Evolutionary conservation across 164 flowering plant genomes (phyloP).

Genomic region (Chimonanthus salicifolius): DNA sequence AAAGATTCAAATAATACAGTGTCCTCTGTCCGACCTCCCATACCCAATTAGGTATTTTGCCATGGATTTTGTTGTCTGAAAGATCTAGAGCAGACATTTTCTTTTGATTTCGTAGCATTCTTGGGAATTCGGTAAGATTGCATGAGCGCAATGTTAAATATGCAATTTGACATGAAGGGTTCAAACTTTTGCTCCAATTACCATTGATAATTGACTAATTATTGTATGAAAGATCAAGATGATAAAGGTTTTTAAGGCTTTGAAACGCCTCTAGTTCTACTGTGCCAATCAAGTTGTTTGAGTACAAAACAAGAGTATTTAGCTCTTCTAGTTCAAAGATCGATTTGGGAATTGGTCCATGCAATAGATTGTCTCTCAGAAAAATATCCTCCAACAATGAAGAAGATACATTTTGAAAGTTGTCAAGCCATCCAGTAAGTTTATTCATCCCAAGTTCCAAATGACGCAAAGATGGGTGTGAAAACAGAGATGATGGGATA

Average conservation of each 20-base stretch:
- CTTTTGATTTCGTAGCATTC: background rate
- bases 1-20: background rate
- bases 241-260: background rate
- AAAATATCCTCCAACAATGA: background rate
- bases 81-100: background rate
- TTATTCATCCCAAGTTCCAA: background rate
- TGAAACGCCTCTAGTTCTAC: background rate
- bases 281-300: background rate
- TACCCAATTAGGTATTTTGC: background rate
- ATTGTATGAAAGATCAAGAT: background rate
- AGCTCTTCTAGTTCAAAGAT: background rate
- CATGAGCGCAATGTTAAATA: background rate
- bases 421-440: background rate
- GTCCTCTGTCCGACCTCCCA: background rate
- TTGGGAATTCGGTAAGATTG: background rate
- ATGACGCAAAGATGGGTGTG: background rate
- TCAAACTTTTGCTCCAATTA: background rate
- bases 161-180: background rate
- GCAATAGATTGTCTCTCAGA: background rate
- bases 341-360: background rate
- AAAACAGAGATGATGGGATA: background rate
- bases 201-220: background rate
- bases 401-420: background rate
- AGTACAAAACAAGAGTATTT: background rate
- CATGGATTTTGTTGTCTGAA: conserved; percentile 12